Evolutionary conservation across 208 protist genomes (phyloP), one percentile per base, ranked within the genome.

Genomic region (Trypanosoma lewisi): DNA sequence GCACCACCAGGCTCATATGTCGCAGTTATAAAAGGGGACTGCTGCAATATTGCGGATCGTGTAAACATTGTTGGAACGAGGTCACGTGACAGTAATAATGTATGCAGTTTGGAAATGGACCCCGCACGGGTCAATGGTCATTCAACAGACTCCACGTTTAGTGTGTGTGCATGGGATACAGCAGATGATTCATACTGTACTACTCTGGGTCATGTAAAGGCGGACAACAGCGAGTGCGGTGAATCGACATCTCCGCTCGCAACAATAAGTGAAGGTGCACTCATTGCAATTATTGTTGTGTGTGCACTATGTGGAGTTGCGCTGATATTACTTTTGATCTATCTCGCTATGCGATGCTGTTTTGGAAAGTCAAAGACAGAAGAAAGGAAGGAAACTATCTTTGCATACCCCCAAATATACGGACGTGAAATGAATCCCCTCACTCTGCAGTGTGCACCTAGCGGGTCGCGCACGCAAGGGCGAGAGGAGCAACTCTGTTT

Each of bases 161-260:
- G 52, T 52, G 33, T 92, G 53, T 92, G 85, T 67, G 75, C 67
- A 61, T 86, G 70, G 80, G 69, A 70, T 63, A 23, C 62, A 45
- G 54, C 12, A 23, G 75, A 92, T 71, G 31, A 44, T 36, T 50
- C 60, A 12, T 78, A 85, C 69, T 89, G 85, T 73, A 67, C 66
- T 31, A 87, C 76, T 12, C 37, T 88, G 48, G 67, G 66, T 27
- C 19, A n/a, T 56, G 56, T 77, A 25, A 48, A 59, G 36, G 69
- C 77, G 61, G 66, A 30, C 51, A 68, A 41, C 12, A 60, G 77
- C 41, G 75, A 67, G 67, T 79, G 61, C 42, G 31, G 6, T 33
- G 17, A 28, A 44, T n/a, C 19, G 27, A 17, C 48, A 64, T 12
- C 21, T 23, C 47, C 19, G 50, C 37, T n/a, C 57, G 61, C 23